Conservation (phyloP, 495 filamentous ascomycete genomes). For the Neurospora discreta region DNA sequence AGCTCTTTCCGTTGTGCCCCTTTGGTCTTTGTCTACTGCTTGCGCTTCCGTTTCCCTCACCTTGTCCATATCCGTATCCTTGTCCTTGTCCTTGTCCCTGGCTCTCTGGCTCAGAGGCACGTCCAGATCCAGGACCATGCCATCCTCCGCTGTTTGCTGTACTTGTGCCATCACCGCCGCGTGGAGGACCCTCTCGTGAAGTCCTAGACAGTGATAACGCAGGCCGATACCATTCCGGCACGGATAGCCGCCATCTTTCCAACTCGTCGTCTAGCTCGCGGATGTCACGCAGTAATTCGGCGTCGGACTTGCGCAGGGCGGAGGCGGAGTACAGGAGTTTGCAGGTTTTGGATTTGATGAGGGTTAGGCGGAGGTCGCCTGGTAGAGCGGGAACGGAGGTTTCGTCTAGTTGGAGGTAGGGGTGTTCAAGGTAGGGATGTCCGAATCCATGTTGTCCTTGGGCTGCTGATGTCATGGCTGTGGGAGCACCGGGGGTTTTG, state of each 20-base stretch:
- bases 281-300: conserved; percentile 41
- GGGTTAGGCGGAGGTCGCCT: conserved; percentile 36
- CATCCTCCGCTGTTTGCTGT: no score
- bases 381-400: conserved; percentile 32
- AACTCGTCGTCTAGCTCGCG: conserved; percentile 42
- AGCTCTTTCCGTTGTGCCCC: not conserved
- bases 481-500: not conserved
- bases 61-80: not conserved
- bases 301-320: conserved; percentile 37
- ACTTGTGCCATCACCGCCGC: not conserved
- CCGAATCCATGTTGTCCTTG: conserved; percentile 1
- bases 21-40: not conserved
- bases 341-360: conserved; percentile 40
- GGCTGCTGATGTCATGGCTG: conserved; percentile 4
- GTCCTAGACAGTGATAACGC: conserved; percentile 31
- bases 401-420: conserved; percentile 6
- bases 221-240: conserved; percentile 33
- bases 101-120: not conserved
- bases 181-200: not conserved
- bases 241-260: conserved; percentile 37
- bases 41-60: not conserved
- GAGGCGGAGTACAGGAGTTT: conserved; percentile 36
- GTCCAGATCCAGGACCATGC: not conserved
- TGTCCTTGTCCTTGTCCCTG: not conserved
- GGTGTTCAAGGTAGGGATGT: not conserved